Base-by-base conservation (phyloP, 192 early-diverging fungal species). In the Chytriomyces sp. region DNA sequence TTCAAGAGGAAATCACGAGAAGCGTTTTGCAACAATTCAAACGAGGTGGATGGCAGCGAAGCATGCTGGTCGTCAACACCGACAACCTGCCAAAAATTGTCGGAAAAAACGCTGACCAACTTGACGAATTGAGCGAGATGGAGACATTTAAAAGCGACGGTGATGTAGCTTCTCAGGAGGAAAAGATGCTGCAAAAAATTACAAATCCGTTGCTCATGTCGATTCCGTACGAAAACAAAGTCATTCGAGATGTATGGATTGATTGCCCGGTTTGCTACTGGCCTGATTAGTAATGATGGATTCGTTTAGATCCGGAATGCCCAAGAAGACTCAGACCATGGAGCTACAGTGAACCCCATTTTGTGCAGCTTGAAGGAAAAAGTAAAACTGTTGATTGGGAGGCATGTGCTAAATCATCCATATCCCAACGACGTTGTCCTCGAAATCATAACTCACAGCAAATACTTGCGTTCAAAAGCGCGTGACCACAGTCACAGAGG, bases 1-100 rank as follows among this genome's bases (percentile, higher is more conserved):
- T 74, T 45, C 72, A 74, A 63, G 72, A 74, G 47, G 72, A 74
- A 74, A 63, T 74, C n/a, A 47, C 45, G 18, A 20, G 72, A 64
- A 61, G 72, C 2, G 53, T 74, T 18, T 11, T 74, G n/a, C 50
- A 63, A 44, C 57, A 74, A 26, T 47, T 20, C 16, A n/a, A 47
- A 10, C 20, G 61, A 45, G 72, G 72, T 10, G 61, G 61, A 0
- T 74, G 72, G 72, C 35, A 74, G 47, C 18, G 61, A n/a, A 61
- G 61, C 23, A 26, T 74, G 16, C 13, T 74, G 61, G 13, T 62
- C 7, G 44, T 67, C 13, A 67, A 67, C 23, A 45, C 66, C 35
- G 66, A 67, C 10, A 13, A 46, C 10, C 13, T 67, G 16, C 66
- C 66, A 11, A 67, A 67, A 47, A 23, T 43, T n/a, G 44, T 28